These are phyloP conservation scores for Plantago coronopus DNA, from an alignment of 305 asterid species.

Conservation along the genomic window DNA sequence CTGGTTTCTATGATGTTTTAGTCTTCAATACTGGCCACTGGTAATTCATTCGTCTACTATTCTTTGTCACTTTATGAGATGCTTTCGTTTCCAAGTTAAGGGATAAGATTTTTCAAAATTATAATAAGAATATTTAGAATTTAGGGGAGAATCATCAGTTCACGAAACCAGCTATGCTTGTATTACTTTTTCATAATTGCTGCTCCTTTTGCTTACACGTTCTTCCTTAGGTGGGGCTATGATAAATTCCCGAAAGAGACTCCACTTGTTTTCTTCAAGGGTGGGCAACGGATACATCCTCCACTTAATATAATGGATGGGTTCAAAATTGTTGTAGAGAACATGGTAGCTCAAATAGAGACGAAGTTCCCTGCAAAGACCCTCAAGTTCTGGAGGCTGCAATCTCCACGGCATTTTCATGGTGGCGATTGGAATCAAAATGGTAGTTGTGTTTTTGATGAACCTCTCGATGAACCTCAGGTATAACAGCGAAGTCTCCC, in stretches of 20 bases:
- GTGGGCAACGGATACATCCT: slow-evolving; percentile 63
- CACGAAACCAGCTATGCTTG: too few relatives aligned
- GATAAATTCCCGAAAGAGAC: slow-evolving; percentile 86
- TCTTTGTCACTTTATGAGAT: slow-evolving; percentile 15
- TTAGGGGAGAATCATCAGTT: neutral
- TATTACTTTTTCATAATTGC: neutral
- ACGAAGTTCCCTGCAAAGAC: slow-evolving; percentile 51
- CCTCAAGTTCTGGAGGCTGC: slow-evolving; percentile 84
- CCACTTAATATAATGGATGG: slow-evolving; percentile 61
- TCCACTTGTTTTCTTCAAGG: slow-evolving; percentile 77
- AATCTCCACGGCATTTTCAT: slow-evolving; percentile 90
- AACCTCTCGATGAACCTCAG: slow-evolving; percentile 71
- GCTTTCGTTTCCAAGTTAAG: neutral
- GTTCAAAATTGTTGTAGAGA: slow-evolving; percentile 55
- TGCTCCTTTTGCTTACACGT: too few relatives aligned
- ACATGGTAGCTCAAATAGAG: slow-evolving; percentile 67
- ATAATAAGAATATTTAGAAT: neutral
- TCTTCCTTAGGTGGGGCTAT: slow-evolving; percentile 94
- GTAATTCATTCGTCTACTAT: slow-evolving; percentile 42
- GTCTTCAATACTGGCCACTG: slow-evolving; percentile 96
- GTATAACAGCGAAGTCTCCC: slow-evolving; percentile 25
- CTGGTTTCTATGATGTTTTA: slow-evolving; percentile 70
- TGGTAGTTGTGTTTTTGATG: slow-evolving; percentile 78
- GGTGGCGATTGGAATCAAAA: slow-evolving; percentile 97
- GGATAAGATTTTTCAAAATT: too few relatives aligned